phyloP scores from a whole-genome alignment of 2,329 filamentous ascomycete genomes.

The Arachnopeziza araneosa region DNA sequence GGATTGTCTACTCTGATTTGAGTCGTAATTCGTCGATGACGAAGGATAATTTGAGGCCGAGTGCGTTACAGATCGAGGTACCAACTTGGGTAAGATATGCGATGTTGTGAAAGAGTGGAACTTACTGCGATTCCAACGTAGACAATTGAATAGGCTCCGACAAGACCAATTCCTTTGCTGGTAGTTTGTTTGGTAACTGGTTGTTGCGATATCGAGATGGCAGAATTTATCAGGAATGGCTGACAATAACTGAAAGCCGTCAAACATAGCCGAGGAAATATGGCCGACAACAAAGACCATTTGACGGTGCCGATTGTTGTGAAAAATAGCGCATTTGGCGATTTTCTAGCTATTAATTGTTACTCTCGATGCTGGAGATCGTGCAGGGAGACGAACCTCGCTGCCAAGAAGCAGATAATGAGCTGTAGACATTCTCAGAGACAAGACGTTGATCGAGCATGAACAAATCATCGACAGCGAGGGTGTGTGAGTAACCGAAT shows the following conservation, averaged over 20 bases:
- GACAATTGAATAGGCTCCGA: background rate
- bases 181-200: background rate
- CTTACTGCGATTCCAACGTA: background rate
- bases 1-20: too few species aligned
- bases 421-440: background rate
- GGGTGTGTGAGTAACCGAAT: constrained; percentile 32
- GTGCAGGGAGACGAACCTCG: background rate
- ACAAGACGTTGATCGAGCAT: background rate
- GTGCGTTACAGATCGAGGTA: too few species aligned
- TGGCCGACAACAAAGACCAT: background rate
- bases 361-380: background rate
- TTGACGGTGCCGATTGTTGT: background rate
- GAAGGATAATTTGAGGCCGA: too few species aligned
- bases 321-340: background rate
- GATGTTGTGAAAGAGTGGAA: background rate
- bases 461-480: constrained; percentile 33
- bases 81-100: too few species aligned
- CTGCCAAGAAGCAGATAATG: background rate
- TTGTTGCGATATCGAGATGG: background rate
- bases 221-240: background rate
- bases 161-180: background rate
- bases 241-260: constrained; percentile 20
- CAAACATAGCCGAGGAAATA: constrained; percentile 20
- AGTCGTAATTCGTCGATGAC: too few species aligned
- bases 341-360: background rate